Percentiles rank a stretch among this genome's conserved stretches.
Conservation (phyloP, 1,139 yeast genomes). For the Eremothecium sinecaudum region DNA sequence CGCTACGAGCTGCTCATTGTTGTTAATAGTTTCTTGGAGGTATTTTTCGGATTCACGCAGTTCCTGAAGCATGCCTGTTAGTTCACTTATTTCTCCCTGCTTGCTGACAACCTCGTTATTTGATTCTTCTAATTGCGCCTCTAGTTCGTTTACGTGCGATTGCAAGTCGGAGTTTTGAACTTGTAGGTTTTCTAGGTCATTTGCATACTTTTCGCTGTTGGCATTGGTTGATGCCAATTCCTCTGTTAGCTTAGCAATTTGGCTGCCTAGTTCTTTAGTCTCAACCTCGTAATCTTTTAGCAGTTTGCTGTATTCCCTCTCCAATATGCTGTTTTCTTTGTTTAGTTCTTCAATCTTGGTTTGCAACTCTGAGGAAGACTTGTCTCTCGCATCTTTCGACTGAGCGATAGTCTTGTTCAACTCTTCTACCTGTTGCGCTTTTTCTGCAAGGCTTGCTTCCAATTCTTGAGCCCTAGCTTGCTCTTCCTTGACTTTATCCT, state of each 20-base stretch:
- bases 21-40: conserved; percentile 16
- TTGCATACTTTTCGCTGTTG: not conserved
- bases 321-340: conserved; percentile 19
- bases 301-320: conserved; percentile 5
- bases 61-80: conserved; percentile 16
- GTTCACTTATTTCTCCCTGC: conserved; percentile 23
- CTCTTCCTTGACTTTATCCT: not conserved
- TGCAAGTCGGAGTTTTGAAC: not conserved
- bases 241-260: conserved; percentile 37
- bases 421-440: not conserved
- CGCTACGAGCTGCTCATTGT: conserved; percentile 14
- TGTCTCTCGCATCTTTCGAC: conserved; percentile 1
- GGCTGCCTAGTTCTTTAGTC: conserved; percentile 1
- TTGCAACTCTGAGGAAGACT: conserved; percentile 31
- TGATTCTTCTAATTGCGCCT: conserved; percentile 5
- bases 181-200: not conserved
- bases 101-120: conserved; percentile 7
- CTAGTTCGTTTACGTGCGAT: not conserved
- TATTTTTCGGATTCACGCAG: conserved; percentile 15
- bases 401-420: not conserved
- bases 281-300: conserved; percentile 4
- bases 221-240: conserved; percentile 9
- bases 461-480: not conserved
- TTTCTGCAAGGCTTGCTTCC: conserved; percentile 1
- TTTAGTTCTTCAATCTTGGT: conserved; percentile 31